Base-by-base conservation (phyloP, 176 grass and related monocot species). In the Avena insularis region DNA sequence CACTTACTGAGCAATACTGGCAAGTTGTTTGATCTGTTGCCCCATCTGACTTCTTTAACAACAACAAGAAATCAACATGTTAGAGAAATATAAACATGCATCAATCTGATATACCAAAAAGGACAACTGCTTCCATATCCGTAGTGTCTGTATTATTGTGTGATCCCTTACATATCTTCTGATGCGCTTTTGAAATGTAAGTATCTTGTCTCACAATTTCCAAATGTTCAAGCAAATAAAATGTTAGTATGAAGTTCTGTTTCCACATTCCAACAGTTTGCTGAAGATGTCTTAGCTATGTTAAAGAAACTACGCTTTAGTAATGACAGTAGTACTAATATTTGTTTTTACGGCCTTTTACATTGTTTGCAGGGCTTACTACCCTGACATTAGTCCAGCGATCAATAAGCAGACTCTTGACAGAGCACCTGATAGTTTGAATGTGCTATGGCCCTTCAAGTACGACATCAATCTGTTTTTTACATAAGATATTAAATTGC, bases 1-100 rank as follows among this genome's bases (percentile, higher is more conserved):
- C 53, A 94, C 96, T 94, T 94, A 98, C 93, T 36, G 87, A 69
- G 72, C 96, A 98, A 85, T 91, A 96, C 23, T 98, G 96, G 90
- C 96, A 98, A 23, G 83, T 87, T 76, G 77, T 50, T 89, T 75
- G 78, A 89, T 56, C 77, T 33, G 77, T 90, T 71, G 72, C 85
- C 46, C 75, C 69, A 25, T 59, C 62, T 55, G 20, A 75, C 53
- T 36, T 92, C 93, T 98, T 83, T 46, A 49, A 84, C 78, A 72
- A 79, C 51, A 17, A 35, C 54, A 65, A 86, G 6, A 86, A 61
- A 77, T 71, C 36, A 61, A 89, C 75, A 74, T 81, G 78, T 86
- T 49, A 89, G 46, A 90, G 73, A 74, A 90, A 78, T 54, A 90
- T 54, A 90, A 83, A 89, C 51, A n/a, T 61, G 81, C 38, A 88